phyloP scores from a whole-genome alignment of 805 yeast species.

The Cyberlindnera mrakii region DNA sequence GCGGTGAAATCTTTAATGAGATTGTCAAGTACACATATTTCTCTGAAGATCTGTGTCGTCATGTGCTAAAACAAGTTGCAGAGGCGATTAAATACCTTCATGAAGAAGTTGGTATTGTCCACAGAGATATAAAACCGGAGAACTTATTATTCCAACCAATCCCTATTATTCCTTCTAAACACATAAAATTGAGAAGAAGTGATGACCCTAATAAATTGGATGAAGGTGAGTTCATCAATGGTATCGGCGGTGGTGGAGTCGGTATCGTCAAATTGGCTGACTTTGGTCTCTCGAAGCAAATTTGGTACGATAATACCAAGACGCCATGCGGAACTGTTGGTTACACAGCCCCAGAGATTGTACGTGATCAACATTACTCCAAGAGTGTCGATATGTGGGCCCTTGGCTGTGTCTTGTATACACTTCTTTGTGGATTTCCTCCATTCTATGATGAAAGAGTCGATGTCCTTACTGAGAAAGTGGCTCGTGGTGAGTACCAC shows the following conservation, averaged over 20 bases:
- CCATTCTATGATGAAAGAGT: constrained; percentile 67
- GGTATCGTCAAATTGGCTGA: constrained; percentile 64
- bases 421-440: constrained; percentile 67
- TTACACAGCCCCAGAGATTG: constrained; percentile 70
- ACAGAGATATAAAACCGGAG: constrained; percentile 94
- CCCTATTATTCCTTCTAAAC: constrained; percentile 12
- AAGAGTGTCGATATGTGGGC: constrained; percentile 74
- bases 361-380: constrained; percentile 51
- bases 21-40: constrained; percentile 57
- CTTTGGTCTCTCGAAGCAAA: constrained; percentile 61
- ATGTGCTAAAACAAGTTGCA: constrained; percentile 55
- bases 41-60: constrained; percentile 53
- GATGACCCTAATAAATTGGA: constrained; percentile 54
- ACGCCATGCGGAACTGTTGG: constrained; percentile 78
- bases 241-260: constrained; percentile 57
- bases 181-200: constrained; percentile 32
- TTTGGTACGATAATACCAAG: constrained; percentile 45
- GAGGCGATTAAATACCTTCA: constrained; percentile 94
- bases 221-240: constrained; percentile 50
- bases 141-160: constrained; percentile 67
- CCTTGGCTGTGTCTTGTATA: constrained; percentile 63
- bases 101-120: constrained; percentile 88
- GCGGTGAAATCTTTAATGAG: constrained; percentile 75
- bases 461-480: constrained; percentile 62
- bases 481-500: constrained; percentile 64